Evolutionary conservation across 371 early-diverging fungal species (phyloP).

Genomic region (Mortierella polycephala): DNA sequence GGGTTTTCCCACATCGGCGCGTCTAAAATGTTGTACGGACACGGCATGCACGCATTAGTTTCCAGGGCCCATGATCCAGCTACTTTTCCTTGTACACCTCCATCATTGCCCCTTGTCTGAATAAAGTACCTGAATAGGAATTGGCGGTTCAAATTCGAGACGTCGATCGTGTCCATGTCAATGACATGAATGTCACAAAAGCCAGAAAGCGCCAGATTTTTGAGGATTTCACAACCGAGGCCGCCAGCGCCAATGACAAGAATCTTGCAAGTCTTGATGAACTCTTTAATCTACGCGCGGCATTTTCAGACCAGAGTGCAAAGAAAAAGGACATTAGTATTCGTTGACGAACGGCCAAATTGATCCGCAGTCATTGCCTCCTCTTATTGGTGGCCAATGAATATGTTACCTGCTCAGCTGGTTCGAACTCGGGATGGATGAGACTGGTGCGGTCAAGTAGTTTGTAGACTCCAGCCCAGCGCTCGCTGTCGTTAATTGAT

Average conservation of each 20-base stretch:
- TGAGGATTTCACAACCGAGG: slow-evolving; percentile 75
- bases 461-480: slow-evolving; percentile 53
- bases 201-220: slow-evolving; percentile 72
- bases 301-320: not conserved
- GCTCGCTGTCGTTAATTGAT: slow-evolving; percentile 24
- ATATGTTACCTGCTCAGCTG: slow-evolving; percentile 23
- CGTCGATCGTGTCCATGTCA: slow-evolving; percentile 85
- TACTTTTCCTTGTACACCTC: too few species aligned
- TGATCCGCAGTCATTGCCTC: slow-evolving; percentile 8
- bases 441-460: slow-evolving; percentile 44
- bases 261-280: slow-evolving; percentile 53
- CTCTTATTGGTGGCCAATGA: not conserved
- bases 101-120: too few species aligned
- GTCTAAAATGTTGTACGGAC: slow-evolving; percentile 49
- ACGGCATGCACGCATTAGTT: too few species aligned
- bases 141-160: slow-evolving; percentile 84
- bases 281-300: slow-evolving; percentile 41
- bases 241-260: slow-evolving; percentile 71
- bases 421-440: slow-evolving; percentile 48
- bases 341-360: not conserved
- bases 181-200: slow-evolving; percentile 75
- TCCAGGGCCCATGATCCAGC: too few species aligned
- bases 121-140: slow-evolving; percentile 69
- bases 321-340: not conserved
- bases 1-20: slow-evolving; percentile 82